Evolutionary conservation across 768 basidiomycete genomes (phyloP).

Genomic region (Austroboletus eburneus): DNA sequence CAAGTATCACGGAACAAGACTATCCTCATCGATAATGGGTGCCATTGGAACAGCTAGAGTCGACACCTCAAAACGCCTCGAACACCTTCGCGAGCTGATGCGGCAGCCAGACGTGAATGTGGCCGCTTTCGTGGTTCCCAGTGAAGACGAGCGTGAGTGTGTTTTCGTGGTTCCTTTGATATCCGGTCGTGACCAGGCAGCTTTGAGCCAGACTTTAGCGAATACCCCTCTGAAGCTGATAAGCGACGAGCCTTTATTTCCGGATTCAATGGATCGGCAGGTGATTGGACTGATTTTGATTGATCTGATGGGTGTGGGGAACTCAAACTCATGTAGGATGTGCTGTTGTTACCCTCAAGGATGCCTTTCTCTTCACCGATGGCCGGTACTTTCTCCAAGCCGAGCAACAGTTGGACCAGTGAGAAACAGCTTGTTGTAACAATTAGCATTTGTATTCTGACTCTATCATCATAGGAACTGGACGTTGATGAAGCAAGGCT

Average conservation of each 20-base stretch:
- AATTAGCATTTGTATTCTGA: conserved; percentile 1
- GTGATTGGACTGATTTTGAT: conserved; percentile 34
- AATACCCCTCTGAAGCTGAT: conserved; percentile 84
- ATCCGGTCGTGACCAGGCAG: background rate
- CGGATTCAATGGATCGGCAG: conserved; percentile 92
- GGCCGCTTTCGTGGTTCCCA: conserved; percentile 78
- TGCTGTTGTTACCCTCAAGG: conserved; percentile 66
- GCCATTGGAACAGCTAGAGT: conserved; percentile 40
- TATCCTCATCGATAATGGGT: conserved; percentile 33
- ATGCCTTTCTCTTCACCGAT: conserved; percentile 89
- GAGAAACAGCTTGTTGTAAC: conserved; percentile 16
- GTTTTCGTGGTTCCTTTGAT: background rate
- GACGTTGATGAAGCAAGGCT: conserved; percentile 90
- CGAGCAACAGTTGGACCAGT: conserved; percentile 82
- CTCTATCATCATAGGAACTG: conserved; percentile 57
- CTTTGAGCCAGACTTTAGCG: conserved; percentile 67
- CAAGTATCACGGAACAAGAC: conserved; percentile 4
- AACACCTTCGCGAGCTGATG: conserved; percentile 69
- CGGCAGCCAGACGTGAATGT: conserved; percentile 47
- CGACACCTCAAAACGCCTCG: conserved; percentile 60
- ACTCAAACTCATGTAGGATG: conserved; percentile 46
- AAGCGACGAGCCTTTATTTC: conserved; percentile 84
- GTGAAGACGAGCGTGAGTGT: conserved; percentile 86
- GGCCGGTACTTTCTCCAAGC: conserved; percentile 96
- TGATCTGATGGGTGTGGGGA: background rate